Conservation (phyloP, 164 flowering plant species). For the Sextonia rubra region DNA sequence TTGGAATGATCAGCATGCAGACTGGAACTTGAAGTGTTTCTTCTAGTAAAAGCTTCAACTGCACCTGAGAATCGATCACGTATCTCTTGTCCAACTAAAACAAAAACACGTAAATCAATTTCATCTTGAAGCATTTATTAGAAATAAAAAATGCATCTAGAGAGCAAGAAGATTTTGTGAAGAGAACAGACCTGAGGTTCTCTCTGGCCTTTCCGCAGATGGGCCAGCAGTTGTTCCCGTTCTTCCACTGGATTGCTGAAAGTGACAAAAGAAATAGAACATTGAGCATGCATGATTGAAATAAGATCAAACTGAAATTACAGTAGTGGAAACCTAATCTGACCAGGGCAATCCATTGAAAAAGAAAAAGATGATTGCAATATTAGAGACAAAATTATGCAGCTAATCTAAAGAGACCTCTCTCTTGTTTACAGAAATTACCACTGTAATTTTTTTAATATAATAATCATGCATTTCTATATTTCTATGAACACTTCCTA, state of each 20-base stretch:
- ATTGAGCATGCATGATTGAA: not conserved
- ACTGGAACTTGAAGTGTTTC: conserved; percentile 31
- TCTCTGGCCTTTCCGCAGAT: conserved; percentile 28
- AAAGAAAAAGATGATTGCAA: no score
- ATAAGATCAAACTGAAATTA: not conserved
- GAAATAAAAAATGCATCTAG: not conserved
- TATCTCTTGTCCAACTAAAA: conserved; percentile 43
- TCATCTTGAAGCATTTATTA: not conserved
- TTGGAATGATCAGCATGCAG: conserved; percentile 36
- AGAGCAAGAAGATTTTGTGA: not conserved
- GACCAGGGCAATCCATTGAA: not conserved
- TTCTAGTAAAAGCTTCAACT: conserved; percentile 49
- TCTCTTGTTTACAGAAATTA: no score
- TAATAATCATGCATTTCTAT: no score
- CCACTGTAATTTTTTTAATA: no score
- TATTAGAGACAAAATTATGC: no score
- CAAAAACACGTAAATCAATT: conserved; percentile 5
- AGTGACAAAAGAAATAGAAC: not conserved
- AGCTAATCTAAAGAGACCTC: no score
- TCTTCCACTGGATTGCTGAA: conserved; percentile 33
- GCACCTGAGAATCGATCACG: conserved; percentile 50
- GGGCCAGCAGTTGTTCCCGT: conserved; percentile 29
- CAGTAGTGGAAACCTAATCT: not conserved
- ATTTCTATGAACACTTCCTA: no score
- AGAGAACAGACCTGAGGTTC: conserved; percentile 24